phyloP scores from a whole-genome alignment of 2,329 filamentous ascomycete species.

The Coniochaeta sp. region DNA sequence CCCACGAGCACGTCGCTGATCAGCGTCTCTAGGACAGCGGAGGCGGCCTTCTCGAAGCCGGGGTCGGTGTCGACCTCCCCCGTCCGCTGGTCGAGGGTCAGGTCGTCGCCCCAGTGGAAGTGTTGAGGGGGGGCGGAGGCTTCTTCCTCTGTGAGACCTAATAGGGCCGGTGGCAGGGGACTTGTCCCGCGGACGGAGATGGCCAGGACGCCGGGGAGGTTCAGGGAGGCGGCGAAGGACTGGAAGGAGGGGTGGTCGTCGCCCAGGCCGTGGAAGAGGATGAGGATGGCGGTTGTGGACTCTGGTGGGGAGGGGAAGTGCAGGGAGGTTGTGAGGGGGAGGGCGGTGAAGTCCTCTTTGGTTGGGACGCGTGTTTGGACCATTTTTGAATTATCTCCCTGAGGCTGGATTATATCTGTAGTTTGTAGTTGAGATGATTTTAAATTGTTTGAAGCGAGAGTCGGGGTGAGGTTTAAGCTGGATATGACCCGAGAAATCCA shows the following conservation, averaged over 20 bases:
- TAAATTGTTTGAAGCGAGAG: not conserved
- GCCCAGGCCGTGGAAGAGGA: constrained; percentile 80
- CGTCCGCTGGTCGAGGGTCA: constrained; percentile 40
- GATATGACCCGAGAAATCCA: not conserved
- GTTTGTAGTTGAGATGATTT: not conserved
- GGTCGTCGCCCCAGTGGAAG: constrained; percentile 63
- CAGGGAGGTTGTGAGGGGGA: constrained; percentile 34
- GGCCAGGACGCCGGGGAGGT: constrained; percentile 69
- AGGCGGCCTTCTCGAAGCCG: constrained; percentile 44
- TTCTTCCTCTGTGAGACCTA: constrained; percentile 29
- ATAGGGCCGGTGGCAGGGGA: constrained; percentile 60
- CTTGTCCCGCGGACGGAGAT: constrained; percentile 66
- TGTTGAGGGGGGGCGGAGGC: constrained; percentile 20
- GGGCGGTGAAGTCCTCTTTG: constrained; percentile 37
- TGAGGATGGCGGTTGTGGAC: constrained; percentile 63
- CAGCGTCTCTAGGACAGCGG: constrained; percentile 40
- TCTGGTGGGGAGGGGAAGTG: constrained; percentile 47
- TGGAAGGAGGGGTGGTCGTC: constrained; percentile 65
- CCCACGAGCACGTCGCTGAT: constrained; percentile 42
- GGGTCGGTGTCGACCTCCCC: constrained; percentile 54
- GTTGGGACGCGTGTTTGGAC: constrained; percentile 41
- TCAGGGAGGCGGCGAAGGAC: constrained; percentile 58
- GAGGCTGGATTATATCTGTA: not conserved
- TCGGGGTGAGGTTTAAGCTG: not conserved
- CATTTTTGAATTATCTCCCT: constrained; percentile 20